phyloP scores from a whole-genome alignment of 2,329 filamentous ascomycete species.

The Thielaviopsis euricoi region DNA sequence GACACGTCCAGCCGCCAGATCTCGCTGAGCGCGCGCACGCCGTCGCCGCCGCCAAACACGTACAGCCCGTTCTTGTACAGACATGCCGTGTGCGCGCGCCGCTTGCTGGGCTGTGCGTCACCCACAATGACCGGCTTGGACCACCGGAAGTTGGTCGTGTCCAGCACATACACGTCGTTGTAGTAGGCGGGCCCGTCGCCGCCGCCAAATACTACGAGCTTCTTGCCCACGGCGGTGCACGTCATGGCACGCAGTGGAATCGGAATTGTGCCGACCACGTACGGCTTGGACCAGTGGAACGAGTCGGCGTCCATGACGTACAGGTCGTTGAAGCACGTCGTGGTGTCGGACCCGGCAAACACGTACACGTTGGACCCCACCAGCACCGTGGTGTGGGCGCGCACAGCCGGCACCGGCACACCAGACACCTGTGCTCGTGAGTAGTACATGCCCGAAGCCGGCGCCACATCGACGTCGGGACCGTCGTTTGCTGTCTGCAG shows the following conservation, averaged over 20 bases:
- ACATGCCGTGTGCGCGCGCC: conserved; percentile 54
- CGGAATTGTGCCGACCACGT: conserved; percentile 47
- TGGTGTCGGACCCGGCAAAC: conserved; percentile 52
- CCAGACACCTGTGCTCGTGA: conserved; percentile 49
- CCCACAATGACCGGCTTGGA: conserved; percentile 42
- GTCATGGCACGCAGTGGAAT: conserved; percentile 54
- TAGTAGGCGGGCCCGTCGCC: conserved; percentile 56
- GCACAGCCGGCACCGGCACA: conserved; percentile 40
- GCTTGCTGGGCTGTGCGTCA: conserved; percentile 40
- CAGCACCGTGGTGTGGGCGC: conserved; percentile 50
- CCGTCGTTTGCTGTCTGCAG: conserved; percentile 38
- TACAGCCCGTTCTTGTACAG: conserved; percentile 56
- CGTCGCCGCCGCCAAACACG: conserved; percentile 56
- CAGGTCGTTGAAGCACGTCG: conserved; percentile 51
- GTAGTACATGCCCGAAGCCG: conserved; percentile 59
- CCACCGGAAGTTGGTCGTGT: conserved; percentile 54
- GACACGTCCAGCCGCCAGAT: conserved; percentile 57
- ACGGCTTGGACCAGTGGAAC: conserved; percentile 52
- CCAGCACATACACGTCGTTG: conserved; percentile 56
- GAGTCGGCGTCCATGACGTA: conserved; percentile 55
- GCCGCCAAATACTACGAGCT: conserved; percentile 52
- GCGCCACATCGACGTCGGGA: conserved; percentile 43
- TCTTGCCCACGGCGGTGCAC: conserved; percentile 54
- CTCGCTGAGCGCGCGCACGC: conserved; percentile 52
- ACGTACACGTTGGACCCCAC: conserved; percentile 51